Percentiles rank a stretch among this genome's conserved stretches.
Conservation (phyloP, 768 basidiomycete species). For the Vararia minispora region DNA sequence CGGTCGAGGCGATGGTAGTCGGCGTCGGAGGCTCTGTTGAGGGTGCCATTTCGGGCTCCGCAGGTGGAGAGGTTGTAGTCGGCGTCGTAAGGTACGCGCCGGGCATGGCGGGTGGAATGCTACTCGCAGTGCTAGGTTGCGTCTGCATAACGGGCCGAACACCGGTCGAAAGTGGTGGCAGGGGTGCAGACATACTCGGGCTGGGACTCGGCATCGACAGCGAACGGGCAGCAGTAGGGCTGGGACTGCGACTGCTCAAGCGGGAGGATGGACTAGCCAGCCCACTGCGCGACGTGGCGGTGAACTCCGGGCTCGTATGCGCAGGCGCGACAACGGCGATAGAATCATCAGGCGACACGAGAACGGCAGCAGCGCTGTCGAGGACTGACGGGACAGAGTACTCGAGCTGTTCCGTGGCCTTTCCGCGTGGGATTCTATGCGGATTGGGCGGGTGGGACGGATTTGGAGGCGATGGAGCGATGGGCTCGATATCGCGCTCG, state of each 20-base stretch:
- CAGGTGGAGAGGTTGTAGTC: slow-evolving; percentile 22
- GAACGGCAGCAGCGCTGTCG: slow-evolving; percentile 70
- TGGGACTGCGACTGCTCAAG: slow-evolving; percentile 57
- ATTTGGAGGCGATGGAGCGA: slow-evolving; percentile 29
- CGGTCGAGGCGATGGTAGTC: slow-evolving; percentile 14
- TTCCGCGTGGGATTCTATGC: slow-evolving; percentile 63
- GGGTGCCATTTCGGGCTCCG: slow-evolving; percentile 3
- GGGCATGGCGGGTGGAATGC: neutral
- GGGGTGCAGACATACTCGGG: slow-evolving; percentile 11
- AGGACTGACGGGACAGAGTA: slow-evolving; percentile 78
- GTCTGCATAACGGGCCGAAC: slow-evolving; percentile 21
- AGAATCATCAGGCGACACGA: slow-evolving; percentile 38
- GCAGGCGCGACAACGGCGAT: slow-evolving; percentile 56
- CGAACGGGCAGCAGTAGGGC: slow-evolving; percentile 35
- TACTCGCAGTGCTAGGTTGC: too few relatives aligned
- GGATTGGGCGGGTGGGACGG: slow-evolving; percentile 40
- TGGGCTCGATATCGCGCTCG: slow-evolving; percentile 80
- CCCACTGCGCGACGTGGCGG: slow-evolving; percentile 34
- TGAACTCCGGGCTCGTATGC: too few relatives aligned
- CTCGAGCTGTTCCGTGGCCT: slow-evolving; percentile 64
- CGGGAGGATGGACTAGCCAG: slow-evolving; percentile 55
- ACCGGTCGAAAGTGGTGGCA: slow-evolving; percentile 16
- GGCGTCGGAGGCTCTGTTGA: slow-evolving; percentile 18
- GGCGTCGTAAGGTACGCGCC: slow-evolving; percentile 19
- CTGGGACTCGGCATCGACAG: slow-evolving; percentile 15